phyloP scores from a whole-genome alignment of 225 moss, liverwort and hornwort species.

The Bryum argenteum region DNA sequence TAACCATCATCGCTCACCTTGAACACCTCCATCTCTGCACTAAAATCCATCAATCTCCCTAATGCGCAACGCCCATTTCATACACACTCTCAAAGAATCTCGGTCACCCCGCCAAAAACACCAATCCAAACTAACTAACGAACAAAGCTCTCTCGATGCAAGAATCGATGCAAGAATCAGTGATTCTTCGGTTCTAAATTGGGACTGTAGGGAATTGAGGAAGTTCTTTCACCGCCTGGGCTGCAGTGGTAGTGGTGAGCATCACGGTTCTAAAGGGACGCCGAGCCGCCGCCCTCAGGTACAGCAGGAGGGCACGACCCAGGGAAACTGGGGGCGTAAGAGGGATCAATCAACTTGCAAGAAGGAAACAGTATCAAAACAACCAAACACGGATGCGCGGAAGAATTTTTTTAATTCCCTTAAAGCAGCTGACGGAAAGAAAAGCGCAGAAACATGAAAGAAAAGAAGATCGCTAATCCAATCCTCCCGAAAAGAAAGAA shows the following conservation, averaged over 20 bases:
- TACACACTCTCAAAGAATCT: no score
- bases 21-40: conserved; percentile 34
- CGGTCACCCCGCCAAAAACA: no score
- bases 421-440: no score
- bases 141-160: no score
- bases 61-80: no score
- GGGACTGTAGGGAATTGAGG: neutral
- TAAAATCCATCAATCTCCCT: no score
- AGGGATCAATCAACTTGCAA: neutral
- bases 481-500: neutral
- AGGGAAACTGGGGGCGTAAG: neutral
- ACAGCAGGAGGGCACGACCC: conserved; percentile 8
- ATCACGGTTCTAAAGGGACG: conserved; percentile 16
- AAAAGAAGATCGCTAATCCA: neutral
- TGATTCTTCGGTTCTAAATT: neutral
- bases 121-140: no score
- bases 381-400: neutral
- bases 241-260: neutral
- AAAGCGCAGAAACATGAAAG: neutral
- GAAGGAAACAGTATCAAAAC: neutral
- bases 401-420: neutral
- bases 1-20: conserved; percentile 5
- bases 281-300: conserved; percentile 7
- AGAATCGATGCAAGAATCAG: no score
- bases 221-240: neutral